These are phyloP conservation scores for Moniliophthora roreri DNA, from an alignment of 1,284 basidiomycete species.

Conservation along the genomic window DNA sequence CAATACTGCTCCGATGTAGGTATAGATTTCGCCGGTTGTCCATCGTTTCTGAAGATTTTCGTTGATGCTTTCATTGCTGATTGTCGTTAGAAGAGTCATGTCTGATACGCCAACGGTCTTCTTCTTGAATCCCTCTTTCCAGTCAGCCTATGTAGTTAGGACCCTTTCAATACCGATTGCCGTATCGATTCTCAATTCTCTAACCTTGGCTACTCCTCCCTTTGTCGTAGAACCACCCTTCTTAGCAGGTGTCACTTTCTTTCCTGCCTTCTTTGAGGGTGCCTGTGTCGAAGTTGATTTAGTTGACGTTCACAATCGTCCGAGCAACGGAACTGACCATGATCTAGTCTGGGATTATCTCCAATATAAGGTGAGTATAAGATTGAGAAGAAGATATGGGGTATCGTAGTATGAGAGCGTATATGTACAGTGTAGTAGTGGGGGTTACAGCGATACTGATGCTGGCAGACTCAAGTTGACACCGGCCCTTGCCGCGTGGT, in stretches of 20 bases:
- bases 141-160: conserved; percentile 74
- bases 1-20: conserved; percentile 96
- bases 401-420: conserved; percentile 5
- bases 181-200: conserved; percentile 9
- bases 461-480: not conserved
- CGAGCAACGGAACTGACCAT: not conserved
- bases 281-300: conserved; percentile 48
- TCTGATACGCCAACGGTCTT: conserved; percentile 97
- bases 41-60: conserved; percentile 98
- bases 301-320: not conserved
- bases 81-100: conserved; percentile 97
- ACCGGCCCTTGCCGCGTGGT: conserved; percentile 8
- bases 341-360: not conserved
- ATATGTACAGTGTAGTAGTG: conserved; percentile 1
- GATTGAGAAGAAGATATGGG: conserved; percentile 1
- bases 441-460: not conserved
- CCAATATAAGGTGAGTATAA: not conserved
- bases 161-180: conserved; percentile 2
- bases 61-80: conserved; percentile 98
- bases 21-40: conserved; percentile 96
- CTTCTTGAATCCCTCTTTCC: conserved; percentile 99
- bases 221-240: conserved; percentile 59
- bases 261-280: conserved; percentile 88
- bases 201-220: conserved; percentile 75
- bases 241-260: conserved; percentile 69